A percentile compares a stretch with the other conserved stretches of the same genome.
Evolutionary conservation across 2,329 filamentous ascomycete species (phyloP).

Genomic region (Venturiaceae sp.): DNA sequence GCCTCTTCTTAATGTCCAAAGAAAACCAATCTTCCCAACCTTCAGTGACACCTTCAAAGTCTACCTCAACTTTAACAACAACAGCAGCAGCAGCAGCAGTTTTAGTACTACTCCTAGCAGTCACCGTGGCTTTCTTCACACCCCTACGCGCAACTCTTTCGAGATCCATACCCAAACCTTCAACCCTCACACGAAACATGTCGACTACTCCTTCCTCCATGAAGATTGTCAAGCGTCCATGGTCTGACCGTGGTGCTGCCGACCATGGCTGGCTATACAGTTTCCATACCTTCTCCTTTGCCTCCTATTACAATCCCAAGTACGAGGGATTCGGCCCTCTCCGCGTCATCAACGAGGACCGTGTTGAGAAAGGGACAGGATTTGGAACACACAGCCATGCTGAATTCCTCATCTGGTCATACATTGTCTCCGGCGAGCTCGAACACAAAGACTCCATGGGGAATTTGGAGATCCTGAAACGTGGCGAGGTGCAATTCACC

Average conservation of each 20-base stretch:
- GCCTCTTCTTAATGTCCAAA: neutral
- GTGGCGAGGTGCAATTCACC: conserved; percentile 84
- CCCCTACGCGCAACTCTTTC: conserved; percentile 27
- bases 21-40: neutral
- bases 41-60: neutral
- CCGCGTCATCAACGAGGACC: conserved; percentile 82
- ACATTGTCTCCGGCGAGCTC: conserved; percentile 75
- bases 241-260: conserved; percentile 60
- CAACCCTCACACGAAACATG: conserved; percentile 9
- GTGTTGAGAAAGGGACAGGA: conserved; percentile 61
- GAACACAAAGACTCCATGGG: conserved; percentile 84
- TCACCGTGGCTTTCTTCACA: conserved; percentile 36
- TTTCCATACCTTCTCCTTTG: conserved; percentile 81
- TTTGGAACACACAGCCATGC: conserved; percentile 81
- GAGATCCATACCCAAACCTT: neutral
- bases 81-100: conserved; percentile 1
- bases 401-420: conserved; percentile 84
- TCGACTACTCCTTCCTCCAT: conserved; percentile 19
- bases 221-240: conserved; percentile 67
- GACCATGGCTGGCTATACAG: conserved; percentile 84
- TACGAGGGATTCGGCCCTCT: conserved; percentile 65
- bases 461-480: conserved; percentile 56
- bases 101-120: conserved; percentile 23
- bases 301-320: conserved; percentile 56
- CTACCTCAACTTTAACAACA: neutral